Conservation (phyloP, 2,329 filamentous ascomycete species). For the Graphium sp. region DNA sequence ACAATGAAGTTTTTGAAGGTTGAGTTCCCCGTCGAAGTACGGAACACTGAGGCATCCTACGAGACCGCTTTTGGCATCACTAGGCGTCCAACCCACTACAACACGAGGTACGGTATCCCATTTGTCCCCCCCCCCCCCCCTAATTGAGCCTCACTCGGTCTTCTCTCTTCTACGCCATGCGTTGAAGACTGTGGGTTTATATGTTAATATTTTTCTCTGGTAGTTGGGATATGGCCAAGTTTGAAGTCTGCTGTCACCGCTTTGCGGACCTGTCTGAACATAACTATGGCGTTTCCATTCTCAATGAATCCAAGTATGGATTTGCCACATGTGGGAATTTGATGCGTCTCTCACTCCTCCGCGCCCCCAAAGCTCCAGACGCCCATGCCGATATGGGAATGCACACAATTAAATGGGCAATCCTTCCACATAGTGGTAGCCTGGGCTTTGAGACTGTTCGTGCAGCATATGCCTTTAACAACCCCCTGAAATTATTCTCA, state of each 20-base stretch:
- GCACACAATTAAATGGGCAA: constrained; percentile 78
- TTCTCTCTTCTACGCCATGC: no score
- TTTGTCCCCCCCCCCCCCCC: no score
- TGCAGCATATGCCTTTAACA: constrained; percentile 83
- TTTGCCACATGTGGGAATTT: constrained; percentile 79
- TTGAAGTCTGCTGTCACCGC: constrained; percentile 91
- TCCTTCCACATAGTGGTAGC: constrained; percentile 65
- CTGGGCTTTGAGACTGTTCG: constrained; percentile 60
- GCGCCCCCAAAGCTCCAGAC: constrained; percentile 83
- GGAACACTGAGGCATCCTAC: constrained; percentile 84
- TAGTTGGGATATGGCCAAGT: constrained; percentile 92
- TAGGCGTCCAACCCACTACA: constrained; percentile 87
- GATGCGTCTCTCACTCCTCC: constrained; percentile 77
- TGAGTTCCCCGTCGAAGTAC: constrained; percentile 85
- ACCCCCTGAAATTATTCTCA: constrained; percentile 38
- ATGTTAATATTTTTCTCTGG: not conserved
- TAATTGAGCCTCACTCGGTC: no score
- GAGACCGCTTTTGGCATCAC: constrained; percentile 90
- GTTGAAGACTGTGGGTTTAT: not conserved
- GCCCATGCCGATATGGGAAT: constrained; percentile 86
- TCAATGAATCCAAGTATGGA: constrained; percentile 93
- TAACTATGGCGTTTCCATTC: constrained; percentile 76
- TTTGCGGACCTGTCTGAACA: constrained; percentile 83
- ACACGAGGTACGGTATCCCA: constrained; percentile 50
- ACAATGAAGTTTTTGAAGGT: constrained; percentile 98